Evolutionary conservation across 352 stramenopile species (phyloP), one percentile per base, ranked within the genome.

Genomic region (Peronospora farinosa): DNA sequence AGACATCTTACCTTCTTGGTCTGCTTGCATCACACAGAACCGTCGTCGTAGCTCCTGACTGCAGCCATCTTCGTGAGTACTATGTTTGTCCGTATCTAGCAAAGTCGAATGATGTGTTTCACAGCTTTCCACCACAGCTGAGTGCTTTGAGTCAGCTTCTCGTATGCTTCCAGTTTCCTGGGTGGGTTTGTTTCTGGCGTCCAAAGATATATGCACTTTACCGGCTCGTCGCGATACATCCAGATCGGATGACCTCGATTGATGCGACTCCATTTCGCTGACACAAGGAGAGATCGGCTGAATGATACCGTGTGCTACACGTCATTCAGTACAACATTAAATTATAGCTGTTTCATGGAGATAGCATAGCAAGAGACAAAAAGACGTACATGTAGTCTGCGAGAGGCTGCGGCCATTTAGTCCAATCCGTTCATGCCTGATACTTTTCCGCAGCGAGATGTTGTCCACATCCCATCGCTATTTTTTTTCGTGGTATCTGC

Each of bases 11-110:
- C 65, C 68, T 60, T 58, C 47, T 42, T 61, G 49, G 15, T 47
- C 55, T 23, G 55, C 55, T 40, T 65, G 58, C 63, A 78, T 74
- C 45, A 67, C 44, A 42, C 62, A 67, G 37, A 60, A 65, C 7
- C 35, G 65, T 16, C 58, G 54, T 19, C 39, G 48, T 16, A 39
- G 21, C 27, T 48, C 44, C 15, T 51, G 51, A 2, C 35, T 36
- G 2, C 43, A 38, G 0, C 51, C 35, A 1, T 54, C 55, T 15
- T 60, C 35, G 6, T 32, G 27, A 10, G 40, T 27, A 31, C 15
- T 19, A 13, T 48, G 50, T 49, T 21, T 21, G 12, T 10, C 12
- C 8, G 3, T n/a, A 41, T 40, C 19, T 13, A 30, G 23, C 21
- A 37, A 28, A 9, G 40, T 19, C 19, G 21, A 41, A 28, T 28